phyloP scores from a whole-genome alignment of 306 rosid species.

The Fragaria iinumae region DNA sequence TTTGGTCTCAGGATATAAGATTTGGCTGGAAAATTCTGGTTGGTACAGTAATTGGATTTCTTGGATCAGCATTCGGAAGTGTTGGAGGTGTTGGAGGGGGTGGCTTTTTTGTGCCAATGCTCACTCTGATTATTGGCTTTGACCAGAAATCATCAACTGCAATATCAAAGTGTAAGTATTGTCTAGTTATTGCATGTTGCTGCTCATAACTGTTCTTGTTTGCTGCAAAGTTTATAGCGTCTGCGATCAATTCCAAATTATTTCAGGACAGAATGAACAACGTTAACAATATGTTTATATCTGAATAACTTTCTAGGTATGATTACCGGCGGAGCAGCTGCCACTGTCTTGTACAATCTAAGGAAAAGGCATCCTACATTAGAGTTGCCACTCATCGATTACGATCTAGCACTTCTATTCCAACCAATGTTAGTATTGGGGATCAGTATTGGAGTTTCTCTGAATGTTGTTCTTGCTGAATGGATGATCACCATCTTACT shows the following conservation, averaged over 20 bases:
- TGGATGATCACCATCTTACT: conserved; percentile 72
- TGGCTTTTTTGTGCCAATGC: conserved; percentile 83
- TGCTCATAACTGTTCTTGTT: background rate
- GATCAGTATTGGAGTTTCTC: conserved; percentile 69
- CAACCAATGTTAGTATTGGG: conserved; percentile 83
- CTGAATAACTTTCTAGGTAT: conserved; percentile 42
- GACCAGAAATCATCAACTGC: conserved; percentile 71
- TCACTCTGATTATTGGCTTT: conserved; percentile 59
- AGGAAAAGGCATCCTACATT: conserved; percentile 60
- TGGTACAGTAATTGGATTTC: conserved; percentile 53
- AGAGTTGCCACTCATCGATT: conserved; percentile 59
- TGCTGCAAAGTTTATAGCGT: background rate
- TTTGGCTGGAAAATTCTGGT: conserved; percentile 62
- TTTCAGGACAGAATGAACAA: background rate
- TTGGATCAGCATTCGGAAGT: conserved; percentile 83
- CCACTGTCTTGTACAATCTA: conserved; percentile 69
- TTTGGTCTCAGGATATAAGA: conserved; percentile 49
- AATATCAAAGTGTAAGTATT: conserved; percentile 55
- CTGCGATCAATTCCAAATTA: background rate
- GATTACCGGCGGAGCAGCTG: conserved; percentile 62
- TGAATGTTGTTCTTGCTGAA: conserved; percentile 65
- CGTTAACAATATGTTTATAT: background rate
- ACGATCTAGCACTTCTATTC: conserved; percentile 61
- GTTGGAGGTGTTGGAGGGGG: conserved; percentile 87
- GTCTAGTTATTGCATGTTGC: background rate